Evolutionary conservation across 2,329 filamentous ascomycete genomes (phyloP).

Genomic region (Arachnomyces sp.): DNA sequence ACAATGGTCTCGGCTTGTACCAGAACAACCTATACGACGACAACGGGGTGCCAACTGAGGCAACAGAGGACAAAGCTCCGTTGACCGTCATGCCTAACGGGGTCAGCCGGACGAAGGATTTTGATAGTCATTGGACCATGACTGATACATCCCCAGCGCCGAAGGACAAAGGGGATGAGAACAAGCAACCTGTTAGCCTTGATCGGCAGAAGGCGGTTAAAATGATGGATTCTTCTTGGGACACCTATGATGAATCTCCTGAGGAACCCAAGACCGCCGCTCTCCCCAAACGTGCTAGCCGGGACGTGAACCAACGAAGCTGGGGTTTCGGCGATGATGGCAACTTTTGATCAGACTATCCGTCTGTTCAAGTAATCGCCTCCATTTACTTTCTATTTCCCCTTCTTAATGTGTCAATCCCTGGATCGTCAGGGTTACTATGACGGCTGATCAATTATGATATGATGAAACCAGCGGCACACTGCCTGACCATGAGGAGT

Average conservation of each 20-base stretch:
- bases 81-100: constrained; percentile 65
- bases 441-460: too few species aligned
- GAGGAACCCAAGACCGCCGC: constrained; percentile 24
- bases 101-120: constrained; percentile 66
- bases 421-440: too few species aligned
- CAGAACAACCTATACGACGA: constrained; percentile 66
- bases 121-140: constrained; percentile 70
- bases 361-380: too few species aligned
- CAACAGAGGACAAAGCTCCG: constrained; percentile 30
- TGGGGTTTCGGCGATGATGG: constrained; percentile 38
- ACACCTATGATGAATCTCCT: constrained; percentile 32
- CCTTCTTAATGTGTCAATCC: too few species aligned
- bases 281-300: constrained; percentile 17
- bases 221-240: constrained; percentile 60
- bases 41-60: constrained; percentile 40
- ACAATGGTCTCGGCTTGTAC: constrained; percentile 66
- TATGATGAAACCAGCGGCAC: too few species aligned
- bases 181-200: constrained; percentile 43
- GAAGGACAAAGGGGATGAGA: constrained; percentile 33
- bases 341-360: too few species aligned
- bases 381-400: too few species aligned
- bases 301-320: constrained; percentile 26
- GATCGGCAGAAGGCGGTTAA: constrained; percentile 63
- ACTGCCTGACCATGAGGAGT: too few species aligned
- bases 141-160: constrained; percentile 46